phyloP scores from a whole-genome alignment of 305 asterid species.

The Fraxinus xanthoxyloides region DNA sequence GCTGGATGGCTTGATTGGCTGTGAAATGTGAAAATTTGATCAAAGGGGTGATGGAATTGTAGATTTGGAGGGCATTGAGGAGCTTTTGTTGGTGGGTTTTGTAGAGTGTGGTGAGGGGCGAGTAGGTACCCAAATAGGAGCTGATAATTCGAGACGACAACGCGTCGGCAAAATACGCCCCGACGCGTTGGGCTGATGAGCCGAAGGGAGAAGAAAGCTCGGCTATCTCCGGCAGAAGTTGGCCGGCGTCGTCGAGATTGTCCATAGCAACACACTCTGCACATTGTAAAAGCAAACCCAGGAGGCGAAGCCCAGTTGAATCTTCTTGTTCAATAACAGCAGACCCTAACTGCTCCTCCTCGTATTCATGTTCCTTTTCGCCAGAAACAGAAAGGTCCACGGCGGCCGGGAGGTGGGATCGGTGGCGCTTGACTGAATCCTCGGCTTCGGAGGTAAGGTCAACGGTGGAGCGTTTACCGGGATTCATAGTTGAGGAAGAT shows the following conservation, averaged over 20 bases:
- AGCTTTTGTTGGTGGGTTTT: constrained; percentile 39
- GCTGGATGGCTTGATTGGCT: constrained; percentile 49
- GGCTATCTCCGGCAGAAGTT: constrained; percentile 65
- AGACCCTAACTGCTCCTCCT: background rate
- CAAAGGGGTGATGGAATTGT: constrained; percentile 42
- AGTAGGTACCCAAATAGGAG: constrained; percentile 58
- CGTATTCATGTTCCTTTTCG: constrained; percentile 7
- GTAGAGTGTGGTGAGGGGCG: constrained; percentile 46
- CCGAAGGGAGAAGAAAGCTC: constrained; percentile 91
- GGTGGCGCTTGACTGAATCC: constrained; percentile 45
- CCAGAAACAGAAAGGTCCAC: constrained; percentile 9
- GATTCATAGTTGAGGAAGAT: constrained; percentile 35
- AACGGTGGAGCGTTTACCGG: constrained; percentile 52
- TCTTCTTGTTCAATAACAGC: constrained; percentile 29
- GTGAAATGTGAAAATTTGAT: constrained; percentile 49
- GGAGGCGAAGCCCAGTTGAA: constrained; percentile 66
- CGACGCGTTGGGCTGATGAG: constrained; percentile 86
- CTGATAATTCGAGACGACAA: constrained; percentile 67
- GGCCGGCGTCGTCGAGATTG: constrained; percentile 62
- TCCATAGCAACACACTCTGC: constrained; percentile 83
- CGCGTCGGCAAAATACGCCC: constrained; percentile 89
- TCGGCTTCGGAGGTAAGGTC: constrained; percentile 27
- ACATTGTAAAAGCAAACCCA: constrained; percentile 72
- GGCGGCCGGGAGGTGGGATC: constrained; percentile 26
- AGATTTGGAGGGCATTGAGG: constrained; percentile 41